phyloP scores from a whole-genome alignment of 495 filamentous ascomycete genomes.

The Umbilicaria muhlenbergii region DNA sequence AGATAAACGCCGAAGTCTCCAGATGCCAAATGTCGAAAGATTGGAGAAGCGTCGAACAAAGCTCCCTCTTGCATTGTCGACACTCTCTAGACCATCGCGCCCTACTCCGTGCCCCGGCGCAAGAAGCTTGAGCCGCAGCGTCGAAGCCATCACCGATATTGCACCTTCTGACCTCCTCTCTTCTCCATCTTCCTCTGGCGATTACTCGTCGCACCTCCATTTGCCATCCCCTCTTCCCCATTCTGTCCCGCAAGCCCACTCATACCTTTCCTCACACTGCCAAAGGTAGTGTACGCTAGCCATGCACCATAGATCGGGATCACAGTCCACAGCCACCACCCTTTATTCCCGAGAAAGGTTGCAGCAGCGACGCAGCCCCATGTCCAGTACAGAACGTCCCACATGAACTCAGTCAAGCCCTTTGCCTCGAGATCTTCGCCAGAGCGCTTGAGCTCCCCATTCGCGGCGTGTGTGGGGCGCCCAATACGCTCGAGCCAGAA shows the following conservation, averaged over 20 bases:
- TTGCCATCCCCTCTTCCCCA: constrained; percentile 7
- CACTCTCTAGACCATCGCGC: too few relatives aligned
- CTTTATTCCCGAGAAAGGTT: constrained; percentile 56
- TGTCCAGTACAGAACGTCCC: constrained; percentile 88
- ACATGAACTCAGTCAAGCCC: constrained; percentile 94
- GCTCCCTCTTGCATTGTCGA: too few relatives aligned
- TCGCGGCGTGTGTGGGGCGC: constrained; percentile 54
- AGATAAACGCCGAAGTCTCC: too few relatives aligned
- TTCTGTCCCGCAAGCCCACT: constrained; percentile 34
- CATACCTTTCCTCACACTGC: constrained; percentile 50
- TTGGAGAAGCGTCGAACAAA: neutral
- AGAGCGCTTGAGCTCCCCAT: constrained; percentile 50
- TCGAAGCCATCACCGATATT: constrained; percentile 22
- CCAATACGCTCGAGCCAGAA: constrained; percentile 69
- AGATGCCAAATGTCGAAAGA: neutral
- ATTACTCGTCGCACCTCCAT: constrained; percentile 31
- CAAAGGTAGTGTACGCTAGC: constrained; percentile 48
- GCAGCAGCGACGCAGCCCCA: constrained; percentile 53
- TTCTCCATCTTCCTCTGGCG: constrained; percentile 50
- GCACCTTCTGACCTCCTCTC: constrained; percentile 32
- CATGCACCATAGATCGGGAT: constrained; percentile 57
- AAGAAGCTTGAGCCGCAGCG: too few relatives aligned
- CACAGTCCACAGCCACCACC: constrained; percentile 58
- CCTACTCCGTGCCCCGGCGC: too few relatives aligned
- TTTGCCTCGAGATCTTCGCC: constrained; percentile 83